These are phyloP conservation scores for Xerocomus nothofagi DNA, from an alignment of 1,284 basidiomycete genomes.

Conservation along the genomic window DNA sequence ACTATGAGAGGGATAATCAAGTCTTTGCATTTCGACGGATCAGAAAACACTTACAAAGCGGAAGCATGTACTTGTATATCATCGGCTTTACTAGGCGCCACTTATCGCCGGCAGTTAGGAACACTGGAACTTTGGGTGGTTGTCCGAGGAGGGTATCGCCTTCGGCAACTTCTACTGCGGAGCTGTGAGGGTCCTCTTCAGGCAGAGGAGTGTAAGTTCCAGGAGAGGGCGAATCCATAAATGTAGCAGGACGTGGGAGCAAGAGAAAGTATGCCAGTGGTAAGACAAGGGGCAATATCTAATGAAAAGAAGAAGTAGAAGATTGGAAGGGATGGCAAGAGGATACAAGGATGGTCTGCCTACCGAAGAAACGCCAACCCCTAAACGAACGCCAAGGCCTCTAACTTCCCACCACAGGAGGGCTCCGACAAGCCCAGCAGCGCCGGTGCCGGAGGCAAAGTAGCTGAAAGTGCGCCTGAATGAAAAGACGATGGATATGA, in stretches of 20 bases:
- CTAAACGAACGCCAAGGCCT: conserved; percentile 78
- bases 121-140: conserved; percentile 38
- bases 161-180: conserved; percentile 41
- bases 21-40: not conserved
- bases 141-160: conserved; percentile 30
- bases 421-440: conserved; percentile 90
- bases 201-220: conserved; percentile 57
- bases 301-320: not conserved
- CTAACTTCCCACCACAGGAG: conserved; percentile 94
- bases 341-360: conserved; percentile 25
- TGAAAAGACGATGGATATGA: not conserved
- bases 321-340: conserved; percentile 1
- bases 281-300: conserved; percentile 80
- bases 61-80: conserved; percentile 76
- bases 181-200: conserved; percentile 42
- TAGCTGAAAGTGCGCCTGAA: conserved; percentile 49
- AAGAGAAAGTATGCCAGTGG: conserved; percentile 75
- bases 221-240: conserved; percentile 45
- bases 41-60: conserved; percentile 59
- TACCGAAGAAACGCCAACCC: conserved; percentile 81
- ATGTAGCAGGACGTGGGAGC: conserved; percentile 59
- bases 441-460: conserved; percentile 91
- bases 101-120: conserved; percentile 71
- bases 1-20: conserved; percentile 43
- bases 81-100: conserved; percentile 74